Base-by-base conservation (phyloP, 768 basidiomycete species). In the Tylopilus rubrobrunneus region DNA sequence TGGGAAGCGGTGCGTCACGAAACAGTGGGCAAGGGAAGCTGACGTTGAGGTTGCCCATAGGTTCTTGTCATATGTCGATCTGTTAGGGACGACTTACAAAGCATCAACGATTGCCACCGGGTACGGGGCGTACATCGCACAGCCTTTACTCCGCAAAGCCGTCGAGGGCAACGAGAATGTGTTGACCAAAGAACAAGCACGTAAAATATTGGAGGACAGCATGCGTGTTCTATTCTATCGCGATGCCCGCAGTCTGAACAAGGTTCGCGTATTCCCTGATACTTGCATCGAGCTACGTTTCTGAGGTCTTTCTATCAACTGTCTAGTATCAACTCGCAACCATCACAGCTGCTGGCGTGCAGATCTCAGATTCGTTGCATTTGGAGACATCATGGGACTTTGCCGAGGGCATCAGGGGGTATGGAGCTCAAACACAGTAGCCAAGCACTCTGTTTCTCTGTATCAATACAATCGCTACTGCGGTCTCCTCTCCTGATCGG, bases 141-240 rank as follows among this genome's bases (percentile, higher is more conserved):
- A 92, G 62, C 97, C 97, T 1, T 74, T 99, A 6, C 80, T 99
- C 19, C 85, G 97, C 33, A 87, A 88, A 56, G 92, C 89, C 14
- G 92, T 95, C 39, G 95, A 99, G 71, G 88, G 86, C 4, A 75
- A 78, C 23, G 87, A 91, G 61, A 79, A 88, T 46, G 73, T 71
- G 1, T 71, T 98, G 52, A 87, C 87, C 2, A 87, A 89, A 64
- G 86, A 85, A 37, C 83, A 93, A 53, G 97, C 92, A 15, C 75
- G 79, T 25, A 74, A 78, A 62, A 87, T 98, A 55, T 67, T 99
- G 49, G 83, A 89, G 63, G 83, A 89, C 47, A 85, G 88, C 67
- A 91, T 99, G 86, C 84, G 85, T 60, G 94, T 98, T 15, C 79
- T 99, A 45, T 98, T 87, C 74, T 99, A 99, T 74, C 84, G 97